Evolutionary conservation across 78 protist species (phyloP).

Genomic region (Goniomonas avonlea): DNA sequence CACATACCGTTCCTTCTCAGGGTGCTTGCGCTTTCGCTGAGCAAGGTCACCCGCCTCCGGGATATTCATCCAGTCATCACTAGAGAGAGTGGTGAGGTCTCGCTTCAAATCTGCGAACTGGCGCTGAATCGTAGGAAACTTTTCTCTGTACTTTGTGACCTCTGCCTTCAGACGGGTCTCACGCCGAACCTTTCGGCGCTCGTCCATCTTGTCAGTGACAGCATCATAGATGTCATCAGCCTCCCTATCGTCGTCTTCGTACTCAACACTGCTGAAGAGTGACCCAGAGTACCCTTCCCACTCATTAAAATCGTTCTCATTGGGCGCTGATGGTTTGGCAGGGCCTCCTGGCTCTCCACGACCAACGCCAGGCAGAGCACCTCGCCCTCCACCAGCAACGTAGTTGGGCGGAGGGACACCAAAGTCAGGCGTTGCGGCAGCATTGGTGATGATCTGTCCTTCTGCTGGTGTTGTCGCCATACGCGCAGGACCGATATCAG

Average conservation of each 20-base stretch:
- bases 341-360: too few species aligned
- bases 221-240: conserved; percentile 30
- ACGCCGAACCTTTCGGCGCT: conserved; percentile 27
- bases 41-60: conserved; percentile 50
- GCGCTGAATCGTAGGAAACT: conserved; percentile 63
- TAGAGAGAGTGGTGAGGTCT: conserved; percentile 33
- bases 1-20: too few species aligned
- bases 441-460: too few species aligned
- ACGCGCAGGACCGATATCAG: conserved; percentile 22
- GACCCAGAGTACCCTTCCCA: conserved; percentile 67
- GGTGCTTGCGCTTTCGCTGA: conserved; percentile 4
- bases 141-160: conserved; percentile 19
- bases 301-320: conserved; percentile 51
- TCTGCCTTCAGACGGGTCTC: conserved; percentile 20
- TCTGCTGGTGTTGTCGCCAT: neutral
- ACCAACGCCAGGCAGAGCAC: neutral
- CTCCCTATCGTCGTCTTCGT: conserved; percentile 24
- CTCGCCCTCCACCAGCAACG: conserved; percentile 19
- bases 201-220: conserved; percentile 35
- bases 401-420: neutral
- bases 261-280: conserved; percentile 52
- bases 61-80: conserved; percentile 53
- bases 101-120: conserved; percentile 75
- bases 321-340: too few species aligned
- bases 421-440: too few species aligned